phyloP scores from a whole-genome alignment of 495 filamentous ascomycete genomes.

The Penicillium cinerascens region DNA sequence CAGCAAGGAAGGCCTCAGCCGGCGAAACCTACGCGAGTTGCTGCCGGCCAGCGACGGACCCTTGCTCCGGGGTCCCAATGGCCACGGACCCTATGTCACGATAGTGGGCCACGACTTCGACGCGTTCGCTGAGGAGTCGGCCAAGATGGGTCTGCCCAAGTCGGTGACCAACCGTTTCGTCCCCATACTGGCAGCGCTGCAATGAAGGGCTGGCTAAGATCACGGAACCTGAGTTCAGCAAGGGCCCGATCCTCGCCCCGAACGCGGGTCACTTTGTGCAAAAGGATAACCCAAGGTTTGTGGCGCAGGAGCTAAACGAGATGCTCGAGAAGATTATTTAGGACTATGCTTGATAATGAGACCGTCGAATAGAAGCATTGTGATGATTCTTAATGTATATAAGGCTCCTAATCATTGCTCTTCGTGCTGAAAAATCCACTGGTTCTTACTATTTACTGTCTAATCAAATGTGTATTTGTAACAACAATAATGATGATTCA shows the following conservation, averaged over 20 bases:
- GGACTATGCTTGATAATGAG: no score
- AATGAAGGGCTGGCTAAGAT: constrained; percentile 53
- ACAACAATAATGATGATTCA: no score
- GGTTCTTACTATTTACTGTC: no score
- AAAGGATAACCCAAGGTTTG: constrained; percentile 56
- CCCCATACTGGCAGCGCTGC: constrained; percentile 54
- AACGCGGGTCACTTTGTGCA: constrained; percentile 62
- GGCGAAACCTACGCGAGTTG: constrained; percentile 44
- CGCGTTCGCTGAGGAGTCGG: constrained; percentile 49
- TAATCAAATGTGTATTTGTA: no score
- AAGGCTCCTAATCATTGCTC: no score
- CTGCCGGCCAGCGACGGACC: constrained; percentile 51
- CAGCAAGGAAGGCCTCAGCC: constrained; percentile 54
- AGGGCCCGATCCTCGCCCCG: constrained; percentile 49
- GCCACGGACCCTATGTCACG: constrained; percentile 41
- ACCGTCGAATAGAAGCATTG: no score
- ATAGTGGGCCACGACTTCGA: constrained; percentile 62
- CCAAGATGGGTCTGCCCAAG: constrained; percentile 35
- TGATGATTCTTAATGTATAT: no score
- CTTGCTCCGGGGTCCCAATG: constrained; percentile 35
- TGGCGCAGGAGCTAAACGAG: constrained; percentile 43
- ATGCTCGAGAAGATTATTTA: constrained; percentile 37
- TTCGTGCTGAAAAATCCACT: no score
- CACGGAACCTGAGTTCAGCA: constrained; percentile 33
- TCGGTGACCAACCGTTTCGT: constrained; percentile 45